Evolutionary conservation across 2,329 filamentous ascomycete species (phyloP).

Genomic region (Beauveria asiatica): DNA sequence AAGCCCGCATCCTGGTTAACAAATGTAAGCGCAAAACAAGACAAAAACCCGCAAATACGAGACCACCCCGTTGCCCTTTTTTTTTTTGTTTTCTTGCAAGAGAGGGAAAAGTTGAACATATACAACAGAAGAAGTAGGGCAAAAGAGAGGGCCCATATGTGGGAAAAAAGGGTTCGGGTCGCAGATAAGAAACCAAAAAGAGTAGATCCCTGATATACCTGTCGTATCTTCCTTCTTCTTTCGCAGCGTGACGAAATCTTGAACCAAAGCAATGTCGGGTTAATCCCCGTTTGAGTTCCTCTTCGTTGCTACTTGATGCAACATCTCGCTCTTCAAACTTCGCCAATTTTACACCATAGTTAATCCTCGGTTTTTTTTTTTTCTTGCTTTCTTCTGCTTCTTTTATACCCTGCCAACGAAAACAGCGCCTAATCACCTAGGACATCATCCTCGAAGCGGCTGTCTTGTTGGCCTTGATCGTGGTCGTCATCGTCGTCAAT

Average conservation of each 20-base stretch:
- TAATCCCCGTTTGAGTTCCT: too few species aligned
- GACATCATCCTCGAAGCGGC: conserved; percentile 36
- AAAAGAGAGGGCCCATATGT: neutral
- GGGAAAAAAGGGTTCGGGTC: too few species aligned
- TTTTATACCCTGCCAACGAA: neutral
- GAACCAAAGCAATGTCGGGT: too few species aligned
- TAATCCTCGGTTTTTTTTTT: neutral
- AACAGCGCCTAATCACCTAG: conserved; percentile 32
- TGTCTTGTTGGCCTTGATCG: conserved; percentile 21
- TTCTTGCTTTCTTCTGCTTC: neutral
- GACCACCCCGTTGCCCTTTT: neutral
- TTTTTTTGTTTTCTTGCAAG: neutral
- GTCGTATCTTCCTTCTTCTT: too few species aligned
- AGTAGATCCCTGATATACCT: too few species aligned
- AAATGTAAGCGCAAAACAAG: neutral
- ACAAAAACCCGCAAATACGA: neutral
- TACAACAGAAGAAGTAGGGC: conserved; percentile 10
- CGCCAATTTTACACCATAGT: too few species aligned
- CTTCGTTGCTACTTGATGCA: too few species aligned
- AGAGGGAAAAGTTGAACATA: neutral
- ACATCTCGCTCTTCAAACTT: too few species aligned
- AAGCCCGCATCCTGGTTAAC: neutral
- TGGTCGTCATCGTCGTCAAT: conserved; percentile 28
- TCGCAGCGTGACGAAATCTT: too few species aligned
- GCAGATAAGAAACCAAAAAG: neutral